Base-by-base conservation (phyloP, 1,284 basidiomycete species). In the Paramarasmius palmivorus region DNA sequence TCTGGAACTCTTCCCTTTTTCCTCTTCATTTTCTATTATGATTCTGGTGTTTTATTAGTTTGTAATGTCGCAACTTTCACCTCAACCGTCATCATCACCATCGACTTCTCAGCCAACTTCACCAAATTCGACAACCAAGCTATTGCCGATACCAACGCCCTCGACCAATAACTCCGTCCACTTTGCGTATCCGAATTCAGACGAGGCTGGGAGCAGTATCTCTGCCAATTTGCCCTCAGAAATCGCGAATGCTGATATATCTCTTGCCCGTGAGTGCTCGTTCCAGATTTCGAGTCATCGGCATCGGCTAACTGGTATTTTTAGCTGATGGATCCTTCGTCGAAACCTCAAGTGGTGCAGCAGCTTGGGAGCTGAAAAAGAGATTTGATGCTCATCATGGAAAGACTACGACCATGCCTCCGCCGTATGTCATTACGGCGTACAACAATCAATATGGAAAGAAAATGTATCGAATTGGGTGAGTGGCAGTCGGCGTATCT, bases 381-480 rank as follows among this genome's bases (percentile, higher is more conserved):
- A 74, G 80, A 23, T 90, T 86, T 62, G 90, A 92, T 65, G 79
- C 83, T 53, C 68, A 78, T 40, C 67, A 82, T 37, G 86, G 88
- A 15, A 87, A 90, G 34, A 78, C 81, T 39, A 78, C 79, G 64
- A 74, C 82, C 56, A 73, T 84, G 15, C 83, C 86, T 35, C 90
- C 88, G 9, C 89, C 89, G 2, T 92, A 86, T 64, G 83, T 82
- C 40, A 88, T 91, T 58, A 91, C 88, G 20, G 82, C 84, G 5
- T 85, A 89, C 61, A 77, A 87, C 51, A 91, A 88, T 63, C 87
- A 90, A 63, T 84, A 89, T 68, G 89, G 89, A 50, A 83, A 81
- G 64, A 76, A 79, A 64, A 82, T 87, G 77, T 90, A 77, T 69
- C 83, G 89, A 41, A 78, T 91, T 44, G 84, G 86, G 88, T 90